Base-by-base conservation (phyloP, 345 rosid genomes). In the Eucalyptus urophylla region DNA sequence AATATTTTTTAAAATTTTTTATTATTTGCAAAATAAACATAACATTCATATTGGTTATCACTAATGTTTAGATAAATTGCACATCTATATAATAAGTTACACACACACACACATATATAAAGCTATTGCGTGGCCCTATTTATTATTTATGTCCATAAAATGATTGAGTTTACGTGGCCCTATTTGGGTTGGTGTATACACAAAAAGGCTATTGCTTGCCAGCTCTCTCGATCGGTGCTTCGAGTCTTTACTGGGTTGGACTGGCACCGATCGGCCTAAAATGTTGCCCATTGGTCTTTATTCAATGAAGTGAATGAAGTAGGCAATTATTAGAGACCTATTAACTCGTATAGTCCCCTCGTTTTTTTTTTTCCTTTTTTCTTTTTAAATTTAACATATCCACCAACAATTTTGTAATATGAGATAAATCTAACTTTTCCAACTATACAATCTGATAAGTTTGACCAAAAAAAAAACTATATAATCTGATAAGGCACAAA, bases 11-110 rank as follows among this genome's bases (percentile, higher is more conserved):
- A 22, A 54, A 54, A 54, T 22, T 8, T 22, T 22, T 54, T 1
- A 22, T 54, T 54, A 21, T 54, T 21, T 54, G 0, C 2, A 0
- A 54, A 54, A 54, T 5, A 4, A 54, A 54, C 0, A 0, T 0
- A 54, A 22, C 60, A 54, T 54, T 54, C 27, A 21, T 25, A 1
- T 11, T 60, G 4, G 2, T 60, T 60, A 60, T 60, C 29, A 11
- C 14, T 11, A 3, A 12, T 60, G 67, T 60, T 60, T 60, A 60
- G 31, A 60, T 27, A 3, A 58, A 11, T 25, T 58, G 3, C 29
- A 24, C 6, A 24, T 25, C 6, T 25, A 11, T 25, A 25, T 58
- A 25, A 58, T 27, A 25, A 58, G n/a, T 58, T 58, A 58, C 3
- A 58, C 14, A 58, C 5, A 56, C 5, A 4, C 2, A 4, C 2